Evolutionary conservation across 108 stramenopile species (phyloP), one percentile per base, ranked within the genome.

Genomic region (Hondaea fermentalgiana): DNA sequence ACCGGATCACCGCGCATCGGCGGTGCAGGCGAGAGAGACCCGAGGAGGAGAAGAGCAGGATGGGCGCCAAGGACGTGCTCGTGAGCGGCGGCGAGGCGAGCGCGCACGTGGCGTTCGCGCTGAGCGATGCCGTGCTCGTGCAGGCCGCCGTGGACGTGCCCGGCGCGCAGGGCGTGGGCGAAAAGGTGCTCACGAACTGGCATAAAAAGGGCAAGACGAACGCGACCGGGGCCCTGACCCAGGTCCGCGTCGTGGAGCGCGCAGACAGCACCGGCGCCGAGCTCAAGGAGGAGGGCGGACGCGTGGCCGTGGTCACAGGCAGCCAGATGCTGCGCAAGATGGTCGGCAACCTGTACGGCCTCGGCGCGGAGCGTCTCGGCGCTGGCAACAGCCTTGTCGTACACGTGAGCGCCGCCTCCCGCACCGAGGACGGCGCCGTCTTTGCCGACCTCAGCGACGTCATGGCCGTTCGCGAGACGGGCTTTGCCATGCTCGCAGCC

Each of bases 101-200:
- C n/a, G 76, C 76, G n/a, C 76, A 83, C 28, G 76, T 83, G 45
- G 76, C 76, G 10, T 83, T 25, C 76, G 76, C 76, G 19, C 51
- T 83, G 23, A 83, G 76, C 76, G 76, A 83, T 23, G 49, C 51
- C 76, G 49, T 83, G 23, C 49, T 83, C 49, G 49, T 83, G 19
- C 76, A 83, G 76, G 49, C 76, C 45, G 49, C n/a, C 25, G 76
- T 53, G 14, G 76, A 83, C 28, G 49, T 53, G 49, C 35, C 64
- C 64, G 14, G 64, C 14, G 76, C 76, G n/a, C 49, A 21, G 19
- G 45, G 76, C 28, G 51, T 83, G 10, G 76, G 49, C 76, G 76
- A 83, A 23, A 42, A 17, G 10, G 51, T 83, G 23, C 25, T 53
- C 14, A 53, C 49, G 49, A 12, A 12, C 6, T 83, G 76, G 76